Evolutionary conservation across 306 rosid genomes (phyloP).

Genomic region (Erythrophleum fordii): DNA sequence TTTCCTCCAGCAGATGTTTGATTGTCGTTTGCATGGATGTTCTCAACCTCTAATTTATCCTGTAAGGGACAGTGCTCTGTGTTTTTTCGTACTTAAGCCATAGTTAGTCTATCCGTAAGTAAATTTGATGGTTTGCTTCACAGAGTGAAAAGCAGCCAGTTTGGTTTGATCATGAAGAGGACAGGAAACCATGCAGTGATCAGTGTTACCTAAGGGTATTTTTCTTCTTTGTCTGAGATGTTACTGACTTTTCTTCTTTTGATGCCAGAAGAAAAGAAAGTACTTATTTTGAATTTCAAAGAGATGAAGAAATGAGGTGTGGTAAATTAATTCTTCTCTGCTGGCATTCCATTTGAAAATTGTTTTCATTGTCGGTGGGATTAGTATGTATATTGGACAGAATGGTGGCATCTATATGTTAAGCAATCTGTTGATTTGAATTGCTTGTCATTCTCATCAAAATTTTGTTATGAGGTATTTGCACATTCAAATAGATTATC

Average conservation of each 20-base stretch:
- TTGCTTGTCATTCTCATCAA: constrained; percentile 27
- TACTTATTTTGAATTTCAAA: constrained; percentile 25
- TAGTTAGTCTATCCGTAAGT: constrained; percentile 39
- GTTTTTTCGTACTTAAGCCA: constrained; percentile 14
- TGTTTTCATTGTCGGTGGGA: constrained; percentile 19
- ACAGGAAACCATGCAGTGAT: constrained; percentile 80
- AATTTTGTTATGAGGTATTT: constrained; percentile 2
- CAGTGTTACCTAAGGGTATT: constrained; percentile 87
- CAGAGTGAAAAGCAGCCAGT: constrained; percentile 79
- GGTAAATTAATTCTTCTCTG: not conserved
- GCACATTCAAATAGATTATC: not conserved
- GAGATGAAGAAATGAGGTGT: constrained; percentile 11
- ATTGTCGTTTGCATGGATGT: constrained; percentile 95
- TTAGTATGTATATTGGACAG: constrained; percentile 9
- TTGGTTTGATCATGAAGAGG: constrained; percentile 78
- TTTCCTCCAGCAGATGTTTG: constrained; percentile 78
- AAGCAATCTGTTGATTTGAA: constrained; percentile 10
- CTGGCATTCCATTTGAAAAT: constrained; percentile 28
- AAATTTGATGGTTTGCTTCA: constrained; percentile 48
- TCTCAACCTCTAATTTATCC: constrained; percentile 79
- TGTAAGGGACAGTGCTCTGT: constrained; percentile 57
- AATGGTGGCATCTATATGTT: constrained; percentile 31
- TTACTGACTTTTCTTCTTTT: constrained; percentile 23
- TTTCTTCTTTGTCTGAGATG: constrained; percentile 34
- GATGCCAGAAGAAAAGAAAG: constrained; percentile 9